Evolutionary conservation across 495 filamentous ascomycete species (phyloP), one percentile per base, ranked within the genome.

Genomic region (Aspergillus saccharolyticus): DNA sequence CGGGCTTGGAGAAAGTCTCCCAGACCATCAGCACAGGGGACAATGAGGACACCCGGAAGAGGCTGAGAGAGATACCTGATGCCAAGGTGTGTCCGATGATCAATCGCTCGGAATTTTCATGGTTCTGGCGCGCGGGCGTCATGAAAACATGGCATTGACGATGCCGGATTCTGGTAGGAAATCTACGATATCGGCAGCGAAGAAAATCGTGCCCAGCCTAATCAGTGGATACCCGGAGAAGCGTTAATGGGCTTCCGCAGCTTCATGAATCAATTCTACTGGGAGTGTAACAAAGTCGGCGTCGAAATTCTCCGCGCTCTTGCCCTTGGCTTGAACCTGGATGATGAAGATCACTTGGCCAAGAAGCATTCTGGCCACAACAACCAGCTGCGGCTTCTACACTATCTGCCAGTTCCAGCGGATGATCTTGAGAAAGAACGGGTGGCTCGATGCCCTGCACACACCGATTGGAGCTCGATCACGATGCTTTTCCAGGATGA

Each of bases 171-270:
- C 24, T 7, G 57, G 30, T 44, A 86, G 81, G 86, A 89, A 69
- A 82, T 79, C 59, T 89, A 83, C 60, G 86, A 89, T 55, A 83
- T 83, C 55, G 86, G 85, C 10, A 86, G 80, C 57, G 78, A 84
- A 33, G 62, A 77, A 3, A 80, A 83, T 53, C 30, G 64, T 10
- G 55, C 64, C 19, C 82, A 86, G 58, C 83, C 83, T 9, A 89
- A 89, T 55, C 77, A 87, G 59, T 89, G 85, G 85, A 67, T 83
- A 8, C 82, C 83, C 2, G 77, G 85, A 33, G 67, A 78, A 1
- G 63, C 67, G 1, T 70, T 89, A 3, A 83, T 83, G 0, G 84
- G 80, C 4, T 88, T 88, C 63, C 76, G 78, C 14, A 61, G 65
- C 33, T 87, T 86, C 63, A 82, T 82, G 76, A 78, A 56, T 19